Conservation (phyloP, 768 basidiomycete species). For the Boletus insuetus region DNA sequence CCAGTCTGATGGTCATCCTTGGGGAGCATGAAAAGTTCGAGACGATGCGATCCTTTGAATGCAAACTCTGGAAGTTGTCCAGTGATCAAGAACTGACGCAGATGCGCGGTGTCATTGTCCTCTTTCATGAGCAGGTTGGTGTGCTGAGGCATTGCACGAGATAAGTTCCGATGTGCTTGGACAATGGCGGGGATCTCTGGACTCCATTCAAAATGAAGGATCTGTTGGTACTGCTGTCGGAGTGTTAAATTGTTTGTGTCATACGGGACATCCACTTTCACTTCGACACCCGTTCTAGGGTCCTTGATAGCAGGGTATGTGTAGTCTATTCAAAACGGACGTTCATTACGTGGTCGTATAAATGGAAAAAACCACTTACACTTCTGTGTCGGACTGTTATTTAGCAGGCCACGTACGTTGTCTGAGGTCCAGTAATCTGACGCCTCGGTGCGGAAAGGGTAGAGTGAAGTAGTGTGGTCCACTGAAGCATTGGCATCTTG, state of each 20-base stretch:
- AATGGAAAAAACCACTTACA: not conserved
- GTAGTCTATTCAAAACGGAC: slow-evolving; percentile 10
- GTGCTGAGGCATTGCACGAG: not conserved
- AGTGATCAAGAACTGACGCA: slow-evolving; percentile 9
- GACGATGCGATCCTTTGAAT: slow-evolving; percentile 17
- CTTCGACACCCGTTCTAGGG: not conserved
- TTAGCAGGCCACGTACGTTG: slow-evolving; percentile 1
- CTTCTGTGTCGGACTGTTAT: not conserved
- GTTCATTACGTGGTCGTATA: not conserved
- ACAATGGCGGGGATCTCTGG: not conserved
- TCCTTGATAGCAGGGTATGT: slow-evolving; percentile 20
- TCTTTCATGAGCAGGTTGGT: slow-evolving; percentile 4
- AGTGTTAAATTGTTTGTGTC: not conserved
- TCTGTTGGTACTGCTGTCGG: slow-evolving; percentile 4
- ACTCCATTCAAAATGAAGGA: slow-evolving; percentile 5
- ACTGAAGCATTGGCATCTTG: not conserved
- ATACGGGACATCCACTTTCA: slow-evolving; percentile 15
- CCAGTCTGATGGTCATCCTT: not conserved
- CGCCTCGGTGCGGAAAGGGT: slow-evolving; percentile 14
- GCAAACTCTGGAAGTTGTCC: slow-evolving; percentile 18
- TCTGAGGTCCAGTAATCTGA: slow-evolving; percentile 18
- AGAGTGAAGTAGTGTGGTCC: not conserved
- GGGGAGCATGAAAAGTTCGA: slow-evolving; percentile 12
- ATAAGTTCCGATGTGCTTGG: not conserved
- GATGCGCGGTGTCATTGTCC: not conserved